These are phyloP conservation scores for Rhodotorula sp. DNA, from an alignment of 1,284 basidiomycete genomes.

Conservation along the genomic window DNA sequence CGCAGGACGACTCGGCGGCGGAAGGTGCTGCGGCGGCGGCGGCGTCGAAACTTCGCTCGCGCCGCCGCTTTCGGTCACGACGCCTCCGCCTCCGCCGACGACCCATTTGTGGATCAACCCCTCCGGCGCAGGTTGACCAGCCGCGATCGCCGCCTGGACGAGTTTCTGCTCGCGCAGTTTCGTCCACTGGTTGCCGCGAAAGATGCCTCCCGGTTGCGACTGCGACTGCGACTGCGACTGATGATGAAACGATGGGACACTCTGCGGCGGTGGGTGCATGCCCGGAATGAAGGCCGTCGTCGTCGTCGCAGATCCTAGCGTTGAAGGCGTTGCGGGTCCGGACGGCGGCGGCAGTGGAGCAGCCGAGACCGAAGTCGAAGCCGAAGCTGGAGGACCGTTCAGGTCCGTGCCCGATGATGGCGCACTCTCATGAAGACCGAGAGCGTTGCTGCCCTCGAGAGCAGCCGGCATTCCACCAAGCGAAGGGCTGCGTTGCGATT, in stretches of 20 bases:
- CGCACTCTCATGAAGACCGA: background rate
- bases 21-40: background rate
- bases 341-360: background rate
- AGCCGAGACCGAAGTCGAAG: background rate
- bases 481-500: background rate
- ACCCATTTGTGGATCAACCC: background rate
- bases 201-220: background rate
- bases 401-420: background rate
- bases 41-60: too few relatives aligned
- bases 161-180: background rate
- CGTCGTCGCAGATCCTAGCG: background rate
- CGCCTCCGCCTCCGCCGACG: background rate
- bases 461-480: background rate
- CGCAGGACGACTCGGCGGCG: background rate
- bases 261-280: background rate
- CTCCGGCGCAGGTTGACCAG: background rate
- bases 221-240: background rate
- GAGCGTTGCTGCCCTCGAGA: background rate
- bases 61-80: background rate
- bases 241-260: background rate
- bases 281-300: background rate
- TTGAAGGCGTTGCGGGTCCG: background rate
- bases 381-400: background rate
- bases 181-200: conserved; percentile 11
- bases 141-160: background rate